phyloP scores from a whole-genome alignment of 2,329 filamentous ascomycete species.

The Lecanicillium sp. region DNA sequence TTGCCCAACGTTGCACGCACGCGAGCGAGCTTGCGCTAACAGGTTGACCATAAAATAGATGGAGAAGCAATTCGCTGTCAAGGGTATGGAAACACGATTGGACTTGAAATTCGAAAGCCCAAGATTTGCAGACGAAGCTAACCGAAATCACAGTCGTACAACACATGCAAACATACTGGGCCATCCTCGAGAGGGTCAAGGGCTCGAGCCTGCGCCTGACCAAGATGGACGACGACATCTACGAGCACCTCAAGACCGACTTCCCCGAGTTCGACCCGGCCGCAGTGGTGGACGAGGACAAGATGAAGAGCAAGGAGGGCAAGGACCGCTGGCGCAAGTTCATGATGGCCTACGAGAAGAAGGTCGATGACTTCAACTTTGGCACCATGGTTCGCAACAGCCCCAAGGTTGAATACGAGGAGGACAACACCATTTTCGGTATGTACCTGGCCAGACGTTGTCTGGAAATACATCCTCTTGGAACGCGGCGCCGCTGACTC shows the following conservation, averaged over 20 bases:
- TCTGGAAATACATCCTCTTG: too few relatives aligned
- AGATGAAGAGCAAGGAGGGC: slow-evolving; percentile 95
- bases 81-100: slow-evolving; percentile 55
- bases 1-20: background rate
- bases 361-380: slow-evolving; percentile 95
- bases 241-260: slow-evolving; percentile 75
- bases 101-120: too few relatives aligned
- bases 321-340: slow-evolving; percentile 95
- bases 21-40: too few relatives aligned
- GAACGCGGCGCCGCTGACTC: too few relatives aligned
- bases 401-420: slow-evolving; percentile 74
- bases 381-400: slow-evolving; percentile 82
- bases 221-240: slow-evolving; percentile 91
- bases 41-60: slow-evolving; percentile 51
- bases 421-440: slow-evolving; percentile 91
- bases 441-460: too few relatives aligned
- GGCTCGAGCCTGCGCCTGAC: slow-evolving; percentile 87
- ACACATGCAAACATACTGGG: slow-evolving; percentile 96
- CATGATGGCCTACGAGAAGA: slow-evolving; percentile 89
- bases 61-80: slow-evolving; percentile 98
- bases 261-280: slow-evolving; percentile 91
- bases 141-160: slow-evolving; percentile 57
- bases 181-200: slow-evolving; percentile 82
- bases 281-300: slow-evolving; percentile 74
- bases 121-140: background rate